Percentiles rank a stretch among this genome's conserved stretches.
Conservation (phyloP, 2,329 filamentous ascomycete species). For the Coleophoma eucalyptorum region DNA sequence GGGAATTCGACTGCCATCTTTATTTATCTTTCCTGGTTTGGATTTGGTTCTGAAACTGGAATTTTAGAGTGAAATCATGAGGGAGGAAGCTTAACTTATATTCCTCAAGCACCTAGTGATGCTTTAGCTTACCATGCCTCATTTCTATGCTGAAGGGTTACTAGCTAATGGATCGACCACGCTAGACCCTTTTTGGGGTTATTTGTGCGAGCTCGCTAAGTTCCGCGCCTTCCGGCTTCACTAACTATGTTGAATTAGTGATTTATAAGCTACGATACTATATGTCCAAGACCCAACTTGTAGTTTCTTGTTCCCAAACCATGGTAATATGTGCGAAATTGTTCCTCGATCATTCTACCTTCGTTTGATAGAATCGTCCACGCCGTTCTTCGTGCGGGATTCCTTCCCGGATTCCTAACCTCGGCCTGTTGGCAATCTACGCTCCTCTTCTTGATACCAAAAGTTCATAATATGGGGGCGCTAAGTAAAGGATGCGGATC, state of each 20-base stretch:
- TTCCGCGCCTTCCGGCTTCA: no score
- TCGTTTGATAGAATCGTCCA: not conserved
- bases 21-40: no score
- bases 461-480: not conserved
- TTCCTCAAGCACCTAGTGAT: no score
- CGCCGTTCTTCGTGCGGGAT: no score
- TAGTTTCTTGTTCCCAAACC: not conserved
- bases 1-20: no score
- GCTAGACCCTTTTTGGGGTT: not conserved
- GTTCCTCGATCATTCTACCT: not conserved
- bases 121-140: no score
- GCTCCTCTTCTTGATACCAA: not conserved
- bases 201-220: not conserved
- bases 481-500: constrained; percentile 6
- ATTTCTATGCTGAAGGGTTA: no score
- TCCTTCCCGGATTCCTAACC: not conserved
- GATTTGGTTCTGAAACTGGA: no score
- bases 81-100: no score
- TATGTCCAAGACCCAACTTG: no score
- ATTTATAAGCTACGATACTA: not conserved
- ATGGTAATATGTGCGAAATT: constrained; percentile 4
- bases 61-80: no score
- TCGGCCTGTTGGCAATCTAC: not conserved
- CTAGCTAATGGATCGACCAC: not conserved
- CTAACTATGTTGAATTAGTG: not conserved